These are phyloP conservation scores for Tilletia indica DNA, from an alignment of 1,284 basidiomycete genomes.

Conservation along the genomic window DNA sequence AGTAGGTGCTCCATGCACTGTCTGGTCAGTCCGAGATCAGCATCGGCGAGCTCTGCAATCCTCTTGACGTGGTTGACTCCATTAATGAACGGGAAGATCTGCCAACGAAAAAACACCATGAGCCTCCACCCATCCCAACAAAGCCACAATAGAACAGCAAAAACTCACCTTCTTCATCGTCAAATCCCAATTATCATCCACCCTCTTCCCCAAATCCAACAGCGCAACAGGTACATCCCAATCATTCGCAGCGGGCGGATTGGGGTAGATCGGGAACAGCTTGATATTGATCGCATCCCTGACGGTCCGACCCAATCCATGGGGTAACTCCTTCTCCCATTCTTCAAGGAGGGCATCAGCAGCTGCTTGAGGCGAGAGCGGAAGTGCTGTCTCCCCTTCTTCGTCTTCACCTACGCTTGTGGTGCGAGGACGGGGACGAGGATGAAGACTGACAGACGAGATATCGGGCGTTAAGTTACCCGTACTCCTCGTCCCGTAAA, in stretches of 20 bases:
- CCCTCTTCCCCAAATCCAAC: constrained; percentile 74
- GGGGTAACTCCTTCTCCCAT: constrained; percentile 35
- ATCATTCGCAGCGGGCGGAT: constrained; percentile 81
- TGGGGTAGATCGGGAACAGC: constrained; percentile 93
- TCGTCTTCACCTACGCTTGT: no score
- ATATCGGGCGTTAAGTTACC: background rate
- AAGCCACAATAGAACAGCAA: constrained; percentile 1
- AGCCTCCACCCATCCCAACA: constrained; percentile 3
- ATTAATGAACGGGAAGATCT: constrained; percentile 68
- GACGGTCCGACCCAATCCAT: constrained; percentile 53
- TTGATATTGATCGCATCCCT: constrained; percentile 64
- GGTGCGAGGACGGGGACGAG: no score
- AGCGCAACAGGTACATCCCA: constrained; percentile 94
- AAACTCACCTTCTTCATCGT: constrained; percentile 75
- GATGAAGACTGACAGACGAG: no score
- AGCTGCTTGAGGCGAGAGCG: background rate
- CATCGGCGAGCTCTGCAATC: constrained; percentile 88
- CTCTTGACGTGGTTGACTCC: constrained; percentile 86
- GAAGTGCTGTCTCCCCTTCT: background rate
- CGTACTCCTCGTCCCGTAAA: background rate
- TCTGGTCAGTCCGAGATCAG: constrained; percentile 77
- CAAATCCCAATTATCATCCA: constrained; percentile 92
- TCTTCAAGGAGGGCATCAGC: background rate
- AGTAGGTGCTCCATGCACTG: constrained; percentile 88
- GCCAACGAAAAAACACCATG: background rate